Conservation (phyloP, 345 rosid genomes). For the Eucalyptus regnans region DNA sequence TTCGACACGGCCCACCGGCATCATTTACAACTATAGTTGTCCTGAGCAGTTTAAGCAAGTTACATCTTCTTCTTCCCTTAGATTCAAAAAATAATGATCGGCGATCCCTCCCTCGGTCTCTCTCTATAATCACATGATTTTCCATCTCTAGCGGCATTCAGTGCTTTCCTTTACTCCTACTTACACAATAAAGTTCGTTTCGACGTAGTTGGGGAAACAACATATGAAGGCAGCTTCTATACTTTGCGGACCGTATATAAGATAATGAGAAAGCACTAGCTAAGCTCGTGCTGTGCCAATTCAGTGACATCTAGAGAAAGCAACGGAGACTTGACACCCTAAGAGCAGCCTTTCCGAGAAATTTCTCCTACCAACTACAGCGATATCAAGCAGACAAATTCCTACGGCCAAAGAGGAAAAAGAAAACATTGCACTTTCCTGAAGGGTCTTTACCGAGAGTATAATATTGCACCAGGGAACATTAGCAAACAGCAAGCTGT, state of each 20-base stretch:
- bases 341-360: not conserved
- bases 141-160: not conserved
- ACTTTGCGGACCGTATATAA: not conserved
- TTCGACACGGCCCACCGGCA: not conserved
- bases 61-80: not conserved
- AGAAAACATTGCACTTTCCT: not conserved
- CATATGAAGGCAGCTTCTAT: not conserved
- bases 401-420: not conserved
- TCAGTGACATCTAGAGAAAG: not conserved
- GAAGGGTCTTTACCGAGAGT: not conserved
- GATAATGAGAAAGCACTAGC: not conserved
- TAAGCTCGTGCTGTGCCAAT: not conserved
- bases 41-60: not conserved
- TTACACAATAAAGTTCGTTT: not conserved
- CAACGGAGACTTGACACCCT: not conserved
- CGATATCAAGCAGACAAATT: not conserved
- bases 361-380: not conserved
- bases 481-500: not conserved
- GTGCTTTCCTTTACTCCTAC: not conserved
- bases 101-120: not conserved
- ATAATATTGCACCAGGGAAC: not conserved
- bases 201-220: not conserved
- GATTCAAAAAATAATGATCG: not conserved
- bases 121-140: not conserved
- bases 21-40: not conserved